Percentiles rank a stretch among this genome's conserved stretches.
Evolutionary conservation across 2,329 filamentous ascomycete genomes (phyloP).

Genomic region (Ophiostoma sp.): DNA sequence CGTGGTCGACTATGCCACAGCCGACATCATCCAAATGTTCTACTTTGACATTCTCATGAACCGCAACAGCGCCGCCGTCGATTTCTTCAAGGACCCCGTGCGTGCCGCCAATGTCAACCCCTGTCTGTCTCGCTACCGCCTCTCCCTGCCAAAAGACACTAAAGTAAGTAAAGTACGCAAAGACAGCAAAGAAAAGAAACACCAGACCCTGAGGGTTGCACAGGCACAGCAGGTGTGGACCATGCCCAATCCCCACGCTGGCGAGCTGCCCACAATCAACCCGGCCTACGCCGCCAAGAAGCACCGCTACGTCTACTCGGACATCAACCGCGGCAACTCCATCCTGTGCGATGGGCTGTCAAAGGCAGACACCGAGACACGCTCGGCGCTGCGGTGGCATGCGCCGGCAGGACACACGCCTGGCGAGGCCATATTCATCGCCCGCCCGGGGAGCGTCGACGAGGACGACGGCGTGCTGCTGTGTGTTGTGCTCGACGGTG

Average conservation of each 20-base stretch:
- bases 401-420: conserved; percentile 55
- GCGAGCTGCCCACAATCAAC: conserved; percentile 65
- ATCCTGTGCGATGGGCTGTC: conserved; percentile 58
- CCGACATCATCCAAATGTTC: conserved; percentile 60
- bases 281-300: conserved; percentile 46
- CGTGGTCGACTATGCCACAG: conserved; percentile 56
- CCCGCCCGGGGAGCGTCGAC: conserved; percentile 41
- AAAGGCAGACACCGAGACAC: conserved; percentile 58
- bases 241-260: conserved; percentile 49
- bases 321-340: conserved; percentile 52
- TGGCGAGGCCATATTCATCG: conserved; percentile 64
- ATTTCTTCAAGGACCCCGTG: conserved; percentile 41
- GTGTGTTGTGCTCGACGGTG: conserved; percentile 59
- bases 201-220: background rate
- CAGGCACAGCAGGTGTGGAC: conserved; percentile 37
- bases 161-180: too few species aligned
- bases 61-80: conserved; percentile 42
- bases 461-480: conserved; percentile 62
- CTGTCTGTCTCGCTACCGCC: conserved; percentile 41
- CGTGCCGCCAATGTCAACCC: conserved; percentile 36
- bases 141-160: background rate
- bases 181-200: background rate
- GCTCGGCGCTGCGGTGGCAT: conserved; percentile 50
- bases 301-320: conserved; percentile 58
- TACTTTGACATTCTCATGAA: conserved; percentile 65